A percentile compares a stretch with the other conserved stretches of the same genome.
phyloP scores from a whole-genome alignment of 768 basidiomycete species.

The Rhodotorula diobovata region DNA sequence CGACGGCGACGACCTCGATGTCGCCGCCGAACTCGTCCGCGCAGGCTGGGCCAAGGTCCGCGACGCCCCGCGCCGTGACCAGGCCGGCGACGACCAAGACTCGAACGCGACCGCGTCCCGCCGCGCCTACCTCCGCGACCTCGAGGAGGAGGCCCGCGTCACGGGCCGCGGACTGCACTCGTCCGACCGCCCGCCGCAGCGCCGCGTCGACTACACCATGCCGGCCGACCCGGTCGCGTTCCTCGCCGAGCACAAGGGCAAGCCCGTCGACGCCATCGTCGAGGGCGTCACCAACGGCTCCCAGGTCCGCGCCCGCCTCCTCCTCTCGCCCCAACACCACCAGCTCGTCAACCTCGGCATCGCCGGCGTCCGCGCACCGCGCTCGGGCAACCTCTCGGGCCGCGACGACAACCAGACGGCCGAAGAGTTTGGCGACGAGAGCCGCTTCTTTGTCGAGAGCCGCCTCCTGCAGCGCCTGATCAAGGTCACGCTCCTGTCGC shows the following conservation, averaged over 20 bases:
- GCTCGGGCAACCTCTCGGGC: conserved; percentile 51
- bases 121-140: conserved; percentile 57
- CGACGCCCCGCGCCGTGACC: conserved; percentile 51
- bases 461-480: conserved; percentile 73
- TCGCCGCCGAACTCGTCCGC: conserved; percentile 70
- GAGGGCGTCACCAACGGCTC: conserved; percentile 92
- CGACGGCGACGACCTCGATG: conserved; percentile 69
- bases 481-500: conserved; percentile 69
- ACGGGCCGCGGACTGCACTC: conserved; percentile 29
- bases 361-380: conserved; percentile 73
- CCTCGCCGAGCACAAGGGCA: conserved; percentile 86
- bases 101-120: conserved; percentile 60
- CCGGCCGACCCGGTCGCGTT: conserved; percentile 83
- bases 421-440: conserved; percentile 69
- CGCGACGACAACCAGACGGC: conserved; percentile 61
- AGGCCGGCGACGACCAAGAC: conserved; percentile 66
- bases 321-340: conserved; percentile 83
- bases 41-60: conserved; percentile 92
- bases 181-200: conserved; percentile 54
- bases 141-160: conserved; percentile 68
- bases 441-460: conserved; percentile 88
- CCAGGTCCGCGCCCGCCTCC: conserved; percentile 76
- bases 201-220: conserved; percentile 75
- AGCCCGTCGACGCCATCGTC: conserved; percentile 80
- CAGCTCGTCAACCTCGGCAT: conserved; percentile 74